Percentiles rank a stretch among this genome's conserved stretches.
Conservation (phyloP, 768 basidiomycete species). For the Phaeotremella skinneri region DNA sequence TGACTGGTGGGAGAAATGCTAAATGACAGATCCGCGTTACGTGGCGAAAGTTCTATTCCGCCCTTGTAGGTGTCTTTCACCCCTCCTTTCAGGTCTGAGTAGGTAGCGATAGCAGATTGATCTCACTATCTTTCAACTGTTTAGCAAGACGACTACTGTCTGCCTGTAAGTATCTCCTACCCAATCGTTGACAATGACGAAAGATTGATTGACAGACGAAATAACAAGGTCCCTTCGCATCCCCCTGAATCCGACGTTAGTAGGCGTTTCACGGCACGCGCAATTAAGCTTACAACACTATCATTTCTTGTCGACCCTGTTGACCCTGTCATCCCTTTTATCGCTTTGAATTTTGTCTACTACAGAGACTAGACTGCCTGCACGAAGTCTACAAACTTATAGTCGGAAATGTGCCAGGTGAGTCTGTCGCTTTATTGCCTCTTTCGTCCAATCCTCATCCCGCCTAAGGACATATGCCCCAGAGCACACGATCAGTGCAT, state of each 20-base stretch:
- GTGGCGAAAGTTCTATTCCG: neutral
- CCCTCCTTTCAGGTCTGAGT: neutral
- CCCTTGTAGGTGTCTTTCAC: neutral
- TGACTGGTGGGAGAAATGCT: neutral
- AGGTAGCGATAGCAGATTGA: no score
- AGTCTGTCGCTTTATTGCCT: neutral
- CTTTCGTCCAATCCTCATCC: no score
- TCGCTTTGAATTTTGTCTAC: neutral
- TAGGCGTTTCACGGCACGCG: neutral
- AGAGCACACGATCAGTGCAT: no score
- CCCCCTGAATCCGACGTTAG: constrained; percentile 5
- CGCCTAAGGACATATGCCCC: neutral
- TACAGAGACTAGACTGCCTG: constrained; percentile 1
- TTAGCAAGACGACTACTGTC: neutral
- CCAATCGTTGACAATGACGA: no score
- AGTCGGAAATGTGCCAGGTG: neutral
- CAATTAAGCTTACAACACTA: no score
- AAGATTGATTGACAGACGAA: no score
- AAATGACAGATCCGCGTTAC: no score
- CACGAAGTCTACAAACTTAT: neutral
- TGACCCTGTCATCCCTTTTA: no score
- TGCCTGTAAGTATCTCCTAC: neutral
- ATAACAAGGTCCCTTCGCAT: neutral
- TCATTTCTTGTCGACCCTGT: no score
- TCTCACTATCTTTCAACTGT: no score